Evolutionary conservation across 2,329 filamentous ascomycete species (phyloP).

Genomic region (Pestalotiopsis sp.): DNA sequence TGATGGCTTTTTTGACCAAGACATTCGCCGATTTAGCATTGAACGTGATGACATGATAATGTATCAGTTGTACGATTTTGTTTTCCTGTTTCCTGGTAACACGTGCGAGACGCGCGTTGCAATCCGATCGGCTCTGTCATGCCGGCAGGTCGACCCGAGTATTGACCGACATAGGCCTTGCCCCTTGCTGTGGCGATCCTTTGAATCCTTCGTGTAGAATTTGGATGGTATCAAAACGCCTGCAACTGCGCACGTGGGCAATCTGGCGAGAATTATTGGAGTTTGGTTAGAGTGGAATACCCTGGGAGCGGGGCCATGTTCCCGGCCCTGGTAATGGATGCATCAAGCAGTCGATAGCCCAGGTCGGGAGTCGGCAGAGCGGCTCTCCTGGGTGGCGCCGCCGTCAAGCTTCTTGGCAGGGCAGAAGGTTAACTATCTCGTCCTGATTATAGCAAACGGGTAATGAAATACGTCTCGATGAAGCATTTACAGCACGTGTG

Average conservation of each 20-base stretch:
- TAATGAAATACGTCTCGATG: no score
- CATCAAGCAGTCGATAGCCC: not conserved
- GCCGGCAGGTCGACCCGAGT: not conserved
- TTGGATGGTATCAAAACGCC: not conserved
- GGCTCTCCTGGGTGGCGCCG: not conserved
- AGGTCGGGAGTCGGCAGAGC: not conserved
- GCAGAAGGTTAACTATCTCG: not conserved
- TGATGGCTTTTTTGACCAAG: not conserved
- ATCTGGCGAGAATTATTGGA: conserved; percentile 1
- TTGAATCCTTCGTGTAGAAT: not conserved
- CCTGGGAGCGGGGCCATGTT: not conserved
- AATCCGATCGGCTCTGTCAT: not conserved
- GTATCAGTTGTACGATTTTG: no score
- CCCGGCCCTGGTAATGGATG: not conserved
- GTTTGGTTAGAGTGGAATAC: not conserved
- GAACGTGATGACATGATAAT: no score
- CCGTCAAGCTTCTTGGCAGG: not conserved
- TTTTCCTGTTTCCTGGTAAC: not conserved
- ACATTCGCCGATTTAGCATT: no score
- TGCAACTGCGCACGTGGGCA: not conserved
- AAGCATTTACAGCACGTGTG: no score
- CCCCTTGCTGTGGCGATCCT: no score
- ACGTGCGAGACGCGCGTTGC: not conserved
- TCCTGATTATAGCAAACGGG: no score
- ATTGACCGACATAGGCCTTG: not conserved